phyloP scores from a whole-genome alignment of 305 asterid species.

The Lippia alba region DNA sequence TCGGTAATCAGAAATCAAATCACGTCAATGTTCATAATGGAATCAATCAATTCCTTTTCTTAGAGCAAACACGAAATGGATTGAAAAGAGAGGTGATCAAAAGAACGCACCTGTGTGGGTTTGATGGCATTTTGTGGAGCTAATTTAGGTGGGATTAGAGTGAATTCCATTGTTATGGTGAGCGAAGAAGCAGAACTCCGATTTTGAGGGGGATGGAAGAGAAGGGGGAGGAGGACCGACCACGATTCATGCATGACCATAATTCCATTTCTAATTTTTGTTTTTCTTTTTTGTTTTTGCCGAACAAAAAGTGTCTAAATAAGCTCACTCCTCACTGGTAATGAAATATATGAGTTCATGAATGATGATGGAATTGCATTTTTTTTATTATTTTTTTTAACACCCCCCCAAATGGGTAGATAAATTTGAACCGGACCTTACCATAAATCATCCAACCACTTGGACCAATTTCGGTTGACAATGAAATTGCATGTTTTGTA shows the following conservation, averaged over 20 bases:
- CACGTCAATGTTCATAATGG: slow-evolving; percentile 12
- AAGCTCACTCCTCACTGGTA: slow-evolving; percentile 1
- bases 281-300: neutral
- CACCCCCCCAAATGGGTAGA: too few relatives aligned
- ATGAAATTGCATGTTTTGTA: too few relatives aligned
- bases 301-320: neutral
- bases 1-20: neutral
- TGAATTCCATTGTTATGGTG: slow-evolving; percentile 33
- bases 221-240: slow-evolving; percentile 31
- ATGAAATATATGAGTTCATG: too few relatives aligned
- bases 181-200: slow-evolving; percentile 35
- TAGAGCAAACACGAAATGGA: slow-evolving; percentile 9
- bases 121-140: slow-evolving; percentile 22
- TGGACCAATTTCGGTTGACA: too few relatives aligned
- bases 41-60: neutral
- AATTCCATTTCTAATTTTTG: slow-evolving; percentile 10
- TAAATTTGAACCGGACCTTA: too few relatives aligned
- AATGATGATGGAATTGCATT: too few relatives aligned
- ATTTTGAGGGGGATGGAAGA: slow-evolving; percentile 33
- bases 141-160: slow-evolving; percentile 25
- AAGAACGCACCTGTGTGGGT: slow-evolving; percentile 4
- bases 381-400: too few relatives aligned
- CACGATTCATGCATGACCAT: slow-evolving; percentile 54
- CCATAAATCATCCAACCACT: too few relatives aligned
- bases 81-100: slow-evolving; percentile 12